Evolutionary conservation across 2,329 filamentous ascomycete species (phyloP), one percentile per base, ranked within the genome.

Genomic region (Phoma sp.): DNA sequence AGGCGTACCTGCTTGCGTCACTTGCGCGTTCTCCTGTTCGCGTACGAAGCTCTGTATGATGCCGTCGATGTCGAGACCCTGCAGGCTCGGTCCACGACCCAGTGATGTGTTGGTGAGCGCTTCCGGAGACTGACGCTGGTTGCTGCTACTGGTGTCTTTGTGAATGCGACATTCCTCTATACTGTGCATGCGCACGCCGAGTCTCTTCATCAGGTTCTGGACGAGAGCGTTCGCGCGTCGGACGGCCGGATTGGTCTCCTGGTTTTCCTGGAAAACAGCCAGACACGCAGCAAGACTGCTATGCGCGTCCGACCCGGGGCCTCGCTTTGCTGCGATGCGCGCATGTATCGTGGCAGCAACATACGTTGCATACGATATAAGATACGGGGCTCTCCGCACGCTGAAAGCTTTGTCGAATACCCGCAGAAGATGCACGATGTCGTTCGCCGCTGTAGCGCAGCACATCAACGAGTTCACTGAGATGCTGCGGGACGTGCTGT

Each of bases 281-380:
- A 83, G 61, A 50, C 81, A 84, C 0, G 76, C 78, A 25, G 75
- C 72, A 0, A 83, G 57, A 27, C 52, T 68, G 25, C 53, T 67
- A 27, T 68, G 62, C 15, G 67, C 67, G 40, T 79, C 76, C 4
- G 76, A 72, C 0, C 77, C 80, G 0, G 72, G 71, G 0, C 65
- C 66, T 7, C 74, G 73, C 8, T 78, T 74, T 38, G 79, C 78
- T 3, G 82, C 80, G 0, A 82, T 81, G 3, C 81, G 80, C 0
- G 78, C 79, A 45, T 81, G 78, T 17, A 85, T 83, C 0, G 81
- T 84, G 0, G 81, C 81, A 4, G 78, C 77, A 0, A 84, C 81
- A 53, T 85, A 85, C 0, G 81, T 83, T 0, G 83, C 81, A 62
- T 85, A 85, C 0, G 80, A 82, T 17, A 85, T 77, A 1, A 85